Base-by-base conservation (phyloP, 768 basidiomycete species). In the Lepiota brunneoincarnata region DNA sequence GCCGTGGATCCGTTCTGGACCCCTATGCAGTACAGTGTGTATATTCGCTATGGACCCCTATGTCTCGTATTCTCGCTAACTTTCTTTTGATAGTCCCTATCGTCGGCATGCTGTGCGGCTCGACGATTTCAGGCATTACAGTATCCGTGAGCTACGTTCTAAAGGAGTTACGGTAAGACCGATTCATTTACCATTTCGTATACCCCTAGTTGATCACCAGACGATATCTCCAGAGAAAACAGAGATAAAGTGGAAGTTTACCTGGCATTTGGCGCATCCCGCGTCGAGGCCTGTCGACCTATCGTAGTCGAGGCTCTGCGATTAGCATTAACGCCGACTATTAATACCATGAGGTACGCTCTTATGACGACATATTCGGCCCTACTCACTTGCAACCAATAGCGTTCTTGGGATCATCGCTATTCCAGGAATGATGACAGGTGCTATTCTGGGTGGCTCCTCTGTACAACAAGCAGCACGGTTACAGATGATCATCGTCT, bases 371-470 rank as follows among this genome's bases (percentile, higher is more conserved):
- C 21, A 11, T 7, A 5, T 38, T 18, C 14, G 35, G 40, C 24
- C 5, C 18, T 24, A 44, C 31, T 5, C 3, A 23, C 31, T 35
- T 50, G 11, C 15, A 5, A 2, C 7, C 17, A 23, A 5, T 51
- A 90, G 87, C 62, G 85, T 90, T 42, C 73, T 87, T 6, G 87
- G 88, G 5, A 85, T 88, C 53, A 87, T 89, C 51, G 72, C 87
- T n/a, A 90, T 89, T 51, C 87, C 88, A 1, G 91, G 91, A 1
- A 93, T 91, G 90, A 92, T 94, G 89, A 91, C 89, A 0, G 93
- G 93, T 59, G 90, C 93, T 4, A 87, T 95, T 56, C 82, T 94
- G 11, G 93, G 90, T 11, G 93, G 92, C 0, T 81, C 89, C 10
- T 85, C 86, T 26, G 89, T 94, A 38, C 78, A 90, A 17, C 91